These are phyloP conservation scores for Ciborinia camelliae DNA, from an alignment of 2,329 filamentous ascomycete genomes.

Conservation along the genomic window DNA sequence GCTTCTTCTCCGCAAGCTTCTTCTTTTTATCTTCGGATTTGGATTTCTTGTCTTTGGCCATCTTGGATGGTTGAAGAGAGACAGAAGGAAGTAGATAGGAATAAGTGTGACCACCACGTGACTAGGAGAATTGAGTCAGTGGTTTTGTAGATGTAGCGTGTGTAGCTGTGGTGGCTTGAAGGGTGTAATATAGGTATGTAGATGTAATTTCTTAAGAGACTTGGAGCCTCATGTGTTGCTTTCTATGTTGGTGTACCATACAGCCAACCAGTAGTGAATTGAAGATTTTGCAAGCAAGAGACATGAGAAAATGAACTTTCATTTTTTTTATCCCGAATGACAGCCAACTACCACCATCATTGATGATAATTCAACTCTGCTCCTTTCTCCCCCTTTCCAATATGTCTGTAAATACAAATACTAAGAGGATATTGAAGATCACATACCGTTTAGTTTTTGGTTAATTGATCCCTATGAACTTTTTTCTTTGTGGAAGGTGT, in stretches of 20 bases:
- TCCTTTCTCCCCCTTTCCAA: neutral
- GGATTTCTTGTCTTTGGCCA: constrained; percentile 53
- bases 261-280: neutral
- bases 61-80: constrained; percentile 28
- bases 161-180: neutral
- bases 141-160: neutral
- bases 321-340: neutral
- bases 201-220: neutral
- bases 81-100: too few relatives aligned
- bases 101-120: neutral
- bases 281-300: constrained; percentile 2
- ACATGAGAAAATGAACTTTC: neutral
- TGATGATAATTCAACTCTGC: neutral
- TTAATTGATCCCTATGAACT: neutral
- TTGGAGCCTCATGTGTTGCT: neutral
- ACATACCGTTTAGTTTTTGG: neutral
- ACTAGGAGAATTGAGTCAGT: neutral
- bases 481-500: neutral
- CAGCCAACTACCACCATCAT: neutral
- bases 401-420: neutral
- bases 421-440: neutral
- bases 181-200: neutral
- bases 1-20: constrained; percentile 59
- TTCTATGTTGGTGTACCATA: neutral
- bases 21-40: constrained; percentile 49